Evolutionary conservation across 2,329 filamentous ascomycete genomes (phyloP).

Genomic region (Zymoseptoria pseudotritici): DNA sequence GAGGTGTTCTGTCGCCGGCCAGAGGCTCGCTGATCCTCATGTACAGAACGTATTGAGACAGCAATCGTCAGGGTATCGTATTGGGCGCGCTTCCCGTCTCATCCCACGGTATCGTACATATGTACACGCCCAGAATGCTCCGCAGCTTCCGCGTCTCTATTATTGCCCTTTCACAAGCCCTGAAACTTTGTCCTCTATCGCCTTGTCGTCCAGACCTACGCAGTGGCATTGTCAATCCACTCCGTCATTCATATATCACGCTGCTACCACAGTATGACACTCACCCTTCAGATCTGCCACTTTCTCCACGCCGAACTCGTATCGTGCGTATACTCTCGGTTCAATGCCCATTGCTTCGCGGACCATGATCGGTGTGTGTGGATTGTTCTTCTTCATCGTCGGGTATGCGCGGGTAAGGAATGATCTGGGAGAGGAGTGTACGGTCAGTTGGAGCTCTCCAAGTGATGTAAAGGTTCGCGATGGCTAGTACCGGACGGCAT

Average conservation of each 20-base stretch:
- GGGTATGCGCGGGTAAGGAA: conserved; percentile 91
- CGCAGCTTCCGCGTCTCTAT: not conserved
- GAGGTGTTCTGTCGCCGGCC: too few relatives aligned
- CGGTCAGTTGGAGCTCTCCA: not conserved
- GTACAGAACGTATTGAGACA: not conserved
- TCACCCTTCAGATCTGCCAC: conserved; percentile 55
- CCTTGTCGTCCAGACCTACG: conserved; percentile 59
- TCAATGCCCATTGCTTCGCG: conserved; percentile 80
- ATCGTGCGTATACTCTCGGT: conserved; percentile 86
- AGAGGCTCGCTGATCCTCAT: too few relatives aligned
- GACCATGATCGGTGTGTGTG: conserved; percentile 84
- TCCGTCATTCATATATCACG: not conserved
- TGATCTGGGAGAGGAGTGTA: conserved; percentile 47
- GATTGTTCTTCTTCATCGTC: conserved; percentile 99
- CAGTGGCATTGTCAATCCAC: conserved; percentile 2
- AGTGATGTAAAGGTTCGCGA: not conserved
- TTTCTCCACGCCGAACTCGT: conserved; percentile 66
- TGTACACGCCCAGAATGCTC: conserved; percentile 11
- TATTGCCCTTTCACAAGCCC: conserved; percentile 49
- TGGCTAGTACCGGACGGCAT: conserved; percentile 65
- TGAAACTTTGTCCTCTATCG: conserved; percentile 62
- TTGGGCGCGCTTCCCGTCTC: conserved; percentile 7
- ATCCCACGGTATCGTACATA: conserved; percentile 16
- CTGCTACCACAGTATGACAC: conserved; percentile 9
- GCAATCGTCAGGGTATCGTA: conserved; percentile 5